phyloP scores from a whole-genome alignment of 331 rosid genomes.

The Rhamnella rubrinervis region DNA sequence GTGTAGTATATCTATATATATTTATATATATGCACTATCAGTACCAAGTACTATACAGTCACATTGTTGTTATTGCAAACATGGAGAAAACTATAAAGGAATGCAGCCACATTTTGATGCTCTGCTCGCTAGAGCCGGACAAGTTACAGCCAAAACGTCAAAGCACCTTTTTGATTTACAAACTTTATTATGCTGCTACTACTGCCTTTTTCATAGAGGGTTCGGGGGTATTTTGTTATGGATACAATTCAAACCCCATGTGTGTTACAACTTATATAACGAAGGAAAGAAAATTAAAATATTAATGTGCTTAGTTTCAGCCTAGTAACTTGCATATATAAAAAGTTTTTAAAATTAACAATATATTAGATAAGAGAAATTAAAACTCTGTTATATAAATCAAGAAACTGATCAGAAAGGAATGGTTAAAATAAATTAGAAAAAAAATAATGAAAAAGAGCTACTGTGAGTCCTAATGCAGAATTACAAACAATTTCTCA shows the following conservation, averaged over 20 bases:
- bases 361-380: no score
- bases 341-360: no score
- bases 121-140: slow-evolving; percentile 40
- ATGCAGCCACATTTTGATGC: slow-evolving; percentile 64
- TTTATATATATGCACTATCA: no score
- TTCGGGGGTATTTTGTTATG: slow-evolving; percentile 32
- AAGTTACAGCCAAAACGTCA: slow-evolving; percentile 64
- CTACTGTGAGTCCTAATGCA: no score
- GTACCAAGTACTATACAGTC: not conserved
- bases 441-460: no score
- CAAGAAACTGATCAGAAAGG: no score
- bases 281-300: no score
- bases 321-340: no score
- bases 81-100: slow-evolving; percentile 49
- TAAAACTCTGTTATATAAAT: no score
- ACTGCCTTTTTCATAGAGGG: slow-evolving; percentile 29
- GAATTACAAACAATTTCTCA: no score
- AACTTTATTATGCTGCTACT: slow-evolving; percentile 26
- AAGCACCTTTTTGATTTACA: slow-evolving; percentile 30
- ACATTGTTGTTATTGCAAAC: slow-evolving; percentile 26
- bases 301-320: no score
- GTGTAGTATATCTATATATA: not conserved
- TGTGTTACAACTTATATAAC: not conserved
- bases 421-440: no score
- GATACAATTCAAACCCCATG: slow-evolving; percentile 25